Base-by-base conservation (phyloP, 208 protist genomes). In the Crithidia fasciculata region DNA sequence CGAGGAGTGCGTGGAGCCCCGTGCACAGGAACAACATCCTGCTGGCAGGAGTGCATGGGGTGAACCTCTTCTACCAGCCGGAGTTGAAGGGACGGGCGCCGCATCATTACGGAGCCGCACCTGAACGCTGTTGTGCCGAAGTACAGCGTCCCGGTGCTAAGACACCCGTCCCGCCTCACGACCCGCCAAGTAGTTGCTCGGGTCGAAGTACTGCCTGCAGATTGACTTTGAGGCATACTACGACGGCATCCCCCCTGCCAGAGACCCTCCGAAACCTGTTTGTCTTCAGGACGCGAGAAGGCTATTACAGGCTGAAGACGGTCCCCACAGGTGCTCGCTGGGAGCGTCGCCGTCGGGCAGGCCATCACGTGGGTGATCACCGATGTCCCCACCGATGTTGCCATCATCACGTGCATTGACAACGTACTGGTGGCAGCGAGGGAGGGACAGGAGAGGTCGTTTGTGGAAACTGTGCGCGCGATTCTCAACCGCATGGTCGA, bases 41-140 rank as follows among this genome's bases (percentile, higher is more conserved):
- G 45, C 45, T 49, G 9, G 12, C 45, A 12, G 59, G 40, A 7
- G 60, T 52, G 6, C 60, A 65, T 1, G n/a, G 60, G 18, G 16
- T 45, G 6, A 53, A 63, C 2, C 3, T 28, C n/a, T 63, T 63
- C 40, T 28, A 28, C 13, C 13, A 19, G 13, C 15, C 58, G n/a
- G 43, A 65, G 2, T 12, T 53, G 60, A 65, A 52, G 7, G 60
- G 60, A 5, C 5, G 60, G 60, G 60, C 15, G 43, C 5, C 60
- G 18, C 84, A 90, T 44, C 87, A 88, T 28, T 63, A 36, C 37
- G 12, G 40, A 45, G 70, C 43, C 60, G 15, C 40, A 65, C 40
- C 37, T 65, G n/a, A 44, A 52, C 41, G 40, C 60, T 44, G 41
- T 65, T 16, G 49, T 47, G 3, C 39, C 13, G 39, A 65, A 53